Percentiles rank a stretch among this genome's conserved stretches.
phyloP scores from a whole-genome alignment of 2,329 filamentous ascomycete species.

The Chaetomiaceae sp. region DNA sequence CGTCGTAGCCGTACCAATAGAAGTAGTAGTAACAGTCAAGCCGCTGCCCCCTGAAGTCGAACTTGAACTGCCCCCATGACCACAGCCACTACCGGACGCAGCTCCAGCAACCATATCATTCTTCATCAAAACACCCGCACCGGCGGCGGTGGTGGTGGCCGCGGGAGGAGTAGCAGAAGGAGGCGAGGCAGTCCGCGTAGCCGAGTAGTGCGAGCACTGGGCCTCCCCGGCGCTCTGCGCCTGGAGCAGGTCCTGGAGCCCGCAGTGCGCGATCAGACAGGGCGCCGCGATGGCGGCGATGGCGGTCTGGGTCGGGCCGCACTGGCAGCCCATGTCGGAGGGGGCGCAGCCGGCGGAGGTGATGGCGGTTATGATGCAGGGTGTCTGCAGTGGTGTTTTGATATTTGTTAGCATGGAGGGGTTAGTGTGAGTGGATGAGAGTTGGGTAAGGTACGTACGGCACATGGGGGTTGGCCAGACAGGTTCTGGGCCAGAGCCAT shows the following conservation, averaged over 20 bases:
- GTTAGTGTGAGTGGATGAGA: not conserved
- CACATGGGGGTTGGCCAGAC: conserved; percentile 34
- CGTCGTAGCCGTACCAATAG: no score
- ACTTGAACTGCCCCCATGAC: no score
- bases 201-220: conserved; percentile 14
- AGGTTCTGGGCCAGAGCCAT: conserved; percentile 34
- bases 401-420: no score
- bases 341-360: conserved; percentile 42
- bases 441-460: conserved; percentile 29
- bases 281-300: conserved; percentile 30
- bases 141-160: not conserved
- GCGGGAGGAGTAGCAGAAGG: no score
- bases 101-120: not conserved
- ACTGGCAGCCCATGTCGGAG: conserved; percentile 48
- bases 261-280: conserved; percentile 34
- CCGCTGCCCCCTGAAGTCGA: no score
- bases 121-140: not conserved
- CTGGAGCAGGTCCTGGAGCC: conserved; percentile 24
- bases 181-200: conserved; percentile 7
- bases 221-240: conserved; percentile 31
- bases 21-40: no score
- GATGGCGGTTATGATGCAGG: conserved; percentile 46
- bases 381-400: conserved; percentile 34
- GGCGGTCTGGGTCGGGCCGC: conserved; percentile 35
- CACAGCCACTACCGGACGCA: no score